A percentile compares a stretch with the other conserved stretches of the same genome.
phyloP scores from a whole-genome alignment of 345 rosid species.

The Brassica incana region DNA sequence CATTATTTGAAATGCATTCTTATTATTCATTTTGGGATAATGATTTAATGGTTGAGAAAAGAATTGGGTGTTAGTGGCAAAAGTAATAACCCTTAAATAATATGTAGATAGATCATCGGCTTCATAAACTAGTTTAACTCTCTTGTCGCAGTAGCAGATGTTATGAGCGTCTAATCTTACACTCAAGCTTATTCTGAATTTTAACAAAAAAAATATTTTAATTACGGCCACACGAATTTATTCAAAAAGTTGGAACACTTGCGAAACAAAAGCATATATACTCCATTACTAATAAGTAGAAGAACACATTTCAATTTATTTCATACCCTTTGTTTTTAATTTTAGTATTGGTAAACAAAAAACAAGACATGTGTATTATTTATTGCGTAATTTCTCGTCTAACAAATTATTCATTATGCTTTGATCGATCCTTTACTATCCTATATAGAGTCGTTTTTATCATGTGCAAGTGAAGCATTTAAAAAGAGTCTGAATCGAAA shows the following conservation, averaged over 20 bases:
- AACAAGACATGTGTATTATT: neutral
- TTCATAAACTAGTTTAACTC: neutral
- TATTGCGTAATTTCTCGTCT: neutral
- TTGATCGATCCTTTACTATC: neutral
- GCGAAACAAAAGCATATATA: neutral
- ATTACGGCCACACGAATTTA: neutral
- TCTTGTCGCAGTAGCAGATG: neutral
- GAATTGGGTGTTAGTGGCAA: conserved; percentile 5
- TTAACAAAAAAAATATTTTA: neutral
- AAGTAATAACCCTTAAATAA: conserved; percentile 1
- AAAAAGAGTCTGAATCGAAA: neutral
- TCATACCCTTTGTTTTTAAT: neutral
- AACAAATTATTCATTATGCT: neutral
- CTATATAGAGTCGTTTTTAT: neutral
- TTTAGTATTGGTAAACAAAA: neutral
- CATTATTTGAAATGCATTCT: conserved; percentile 11
- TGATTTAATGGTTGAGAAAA: conserved; percentile 28
- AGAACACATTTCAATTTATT: neutral
- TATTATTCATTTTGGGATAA: conserved; percentile 20
- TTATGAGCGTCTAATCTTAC: neutral
- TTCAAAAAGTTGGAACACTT: neutral
- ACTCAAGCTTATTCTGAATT: neutral
- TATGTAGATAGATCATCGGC: neutral
- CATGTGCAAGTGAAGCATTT: neutral
- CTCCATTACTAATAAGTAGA: neutral